Evolutionary conservation across 805 yeast species (phyloP).

Genomic region (Yamadazyma ubonensis): DNA sequence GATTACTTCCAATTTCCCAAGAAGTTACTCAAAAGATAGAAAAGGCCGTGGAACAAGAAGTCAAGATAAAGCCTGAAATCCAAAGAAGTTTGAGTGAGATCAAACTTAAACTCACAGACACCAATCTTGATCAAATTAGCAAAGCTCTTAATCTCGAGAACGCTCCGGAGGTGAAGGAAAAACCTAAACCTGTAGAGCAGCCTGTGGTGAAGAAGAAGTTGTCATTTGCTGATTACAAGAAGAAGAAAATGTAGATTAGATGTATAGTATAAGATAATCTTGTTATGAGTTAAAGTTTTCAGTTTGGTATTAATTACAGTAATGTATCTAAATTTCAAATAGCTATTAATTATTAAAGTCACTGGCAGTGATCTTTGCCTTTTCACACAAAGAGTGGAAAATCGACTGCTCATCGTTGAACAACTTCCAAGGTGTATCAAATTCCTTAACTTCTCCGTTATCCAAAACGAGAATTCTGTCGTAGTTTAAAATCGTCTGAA

Average conservation of each 20-base stretch:
- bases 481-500: constrained; percentile 69
- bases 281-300: too few species aligned
- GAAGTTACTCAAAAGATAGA: constrained; percentile 12
- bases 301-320: too few species aligned
- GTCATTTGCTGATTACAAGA: constrained; percentile 74
- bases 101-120: constrained; percentile 12
- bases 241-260: constrained; percentile 30
- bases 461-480: constrained; percentile 81
- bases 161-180: constrained; percentile 8
- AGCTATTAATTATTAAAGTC: constrained; percentile 34
- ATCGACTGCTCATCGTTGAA: constrained; percentile 47
- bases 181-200: constrained; percentile 10
- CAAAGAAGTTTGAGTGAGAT: constrained; percentile 15
- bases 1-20: constrained; percentile 3
- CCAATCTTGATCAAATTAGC: constrained; percentile 5
- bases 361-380: constrained; percentile 39
- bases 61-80: constrained; percentile 14
- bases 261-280: constrained; percentile 1
- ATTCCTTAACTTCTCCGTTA: constrained; percentile 73
- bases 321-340: too few species aligned
- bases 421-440: constrained; percentile 68
- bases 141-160: constrained; percentile 8
- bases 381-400: constrained; percentile 70
- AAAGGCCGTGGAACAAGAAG: constrained; percentile 13
- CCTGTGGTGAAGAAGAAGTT: constrained; percentile 45